phyloP scores from a whole-genome alignment of 2,329 filamentous ascomycete genomes.

The Incumbomyces lentus region DNA sequence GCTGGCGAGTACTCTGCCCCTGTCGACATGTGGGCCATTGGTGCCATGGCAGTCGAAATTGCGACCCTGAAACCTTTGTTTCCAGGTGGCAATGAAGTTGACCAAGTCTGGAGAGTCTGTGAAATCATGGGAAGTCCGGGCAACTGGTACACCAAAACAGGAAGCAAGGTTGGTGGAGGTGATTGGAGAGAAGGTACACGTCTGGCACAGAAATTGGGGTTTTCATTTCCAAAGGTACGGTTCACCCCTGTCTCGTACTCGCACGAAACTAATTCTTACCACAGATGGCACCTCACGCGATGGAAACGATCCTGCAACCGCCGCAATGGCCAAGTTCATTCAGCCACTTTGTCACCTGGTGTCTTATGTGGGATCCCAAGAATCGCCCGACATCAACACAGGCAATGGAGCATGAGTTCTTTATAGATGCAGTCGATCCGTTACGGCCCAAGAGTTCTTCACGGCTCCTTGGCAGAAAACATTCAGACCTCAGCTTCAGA shows the following conservation, averaged over 20 bases:
- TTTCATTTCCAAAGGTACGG: conserved; percentile 78
- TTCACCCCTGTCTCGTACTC: conserved; percentile 3
- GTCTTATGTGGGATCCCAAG: conserved; percentile 97
- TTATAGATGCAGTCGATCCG: conserved; percentile 82
- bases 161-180: conserved; percentile 76
- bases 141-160: conserved; percentile 93
- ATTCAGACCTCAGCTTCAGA: conserved; percentile 66
- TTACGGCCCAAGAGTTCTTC: conserved; percentile 85
- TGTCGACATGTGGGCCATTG: conserved; percentile 96
- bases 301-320: conserved; percentile 83
- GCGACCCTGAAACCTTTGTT: conserved; percentile 94
- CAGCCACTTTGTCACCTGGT: conserved; percentile 93
- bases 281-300: conserved; percentile 90
- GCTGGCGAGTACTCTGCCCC: conserved; percentile 95
- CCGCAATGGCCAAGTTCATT: conserved; percentile 87
- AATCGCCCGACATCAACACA: conserved; percentile 81
- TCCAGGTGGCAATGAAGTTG: conserved; percentile 94
- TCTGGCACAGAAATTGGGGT: conserved; percentile 88
- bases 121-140: conserved; percentile 99
- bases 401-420: conserved; percentile 92
- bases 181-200: conserved; percentile 95
- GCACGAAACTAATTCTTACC: conserved; percentile 14
- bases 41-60: conserved; percentile 96
- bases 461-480: conserved; percentile 75
- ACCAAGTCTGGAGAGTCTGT: conserved; percentile 97